Base-by-base conservation (phyloP, 169 alveolate species). In the Theileria equi region DNA sequence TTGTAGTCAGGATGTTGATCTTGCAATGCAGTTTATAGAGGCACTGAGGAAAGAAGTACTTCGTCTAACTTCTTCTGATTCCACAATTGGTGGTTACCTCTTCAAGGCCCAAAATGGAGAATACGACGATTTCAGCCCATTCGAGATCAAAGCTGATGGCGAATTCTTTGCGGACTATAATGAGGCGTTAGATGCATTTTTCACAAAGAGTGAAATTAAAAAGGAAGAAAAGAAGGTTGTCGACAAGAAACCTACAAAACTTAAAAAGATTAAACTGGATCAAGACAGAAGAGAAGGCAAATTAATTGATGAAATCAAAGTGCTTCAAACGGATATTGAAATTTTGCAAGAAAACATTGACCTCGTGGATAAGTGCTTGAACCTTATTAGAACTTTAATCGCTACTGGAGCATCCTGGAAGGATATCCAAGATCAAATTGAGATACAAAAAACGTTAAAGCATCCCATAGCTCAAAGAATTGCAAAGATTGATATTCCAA, bases 351-450 rank as follows among this genome's bases (percentile, higher is more conserved):
- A 61, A 35, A 79, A 93, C 76, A 89, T 87, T 57, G 88, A 66
- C 54, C 81, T 90, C 28, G 90, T 90, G 5, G 93, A 92, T 23
- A 92, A 64, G 58, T 84, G 78, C 67, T 81, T 89, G 50, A 82
- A 78, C 59, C 68, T 89, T 35, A 57, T 81, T 65, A 64, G 91
- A 23, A 67, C 90, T 21, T 80, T 91, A 35, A 62, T 88, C 10
- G 84, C 92, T 16, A 69, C 93, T 1, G 97, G 97, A 28, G 92
- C 95, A 38, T 82, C 94, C 25, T 94, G 98, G 98, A 89, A 82
- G 26, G 94, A 93, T 53, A 93, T 93, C 16, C 59, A 72, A 80
- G 93, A 92, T 60, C 95, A 93, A 88, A 80, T 94, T 8, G 88
- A 91, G 36, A 91, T 89, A 17, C 96, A 92, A 73, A 89, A 91